Conservation (phyloP, 176 grass and related monocot species). For the Pontederia paniculata region DNA sequence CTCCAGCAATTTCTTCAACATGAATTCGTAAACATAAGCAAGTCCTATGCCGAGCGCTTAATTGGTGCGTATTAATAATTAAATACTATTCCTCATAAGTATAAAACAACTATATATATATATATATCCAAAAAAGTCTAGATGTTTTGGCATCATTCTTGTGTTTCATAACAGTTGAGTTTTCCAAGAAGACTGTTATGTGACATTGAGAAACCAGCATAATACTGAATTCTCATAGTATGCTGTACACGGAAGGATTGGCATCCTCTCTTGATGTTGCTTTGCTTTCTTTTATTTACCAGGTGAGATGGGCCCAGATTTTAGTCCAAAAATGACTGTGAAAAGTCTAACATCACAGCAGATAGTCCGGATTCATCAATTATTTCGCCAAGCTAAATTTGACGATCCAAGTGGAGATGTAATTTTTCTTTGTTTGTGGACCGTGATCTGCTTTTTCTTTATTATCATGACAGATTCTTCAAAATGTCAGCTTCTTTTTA, state of each 20-base stretch:
- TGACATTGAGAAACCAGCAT: no score
- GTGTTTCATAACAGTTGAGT: no score
- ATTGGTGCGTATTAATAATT: conserved; percentile 49
- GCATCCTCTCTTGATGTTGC: background rate
- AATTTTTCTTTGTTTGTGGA: conserved; percentile 13
- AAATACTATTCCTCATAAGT: background rate
- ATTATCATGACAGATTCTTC: background rate
- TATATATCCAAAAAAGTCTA: no score
- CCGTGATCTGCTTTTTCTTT: background rate
- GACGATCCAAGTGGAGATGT: conserved; percentile 96
- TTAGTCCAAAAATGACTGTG: conserved; percentile 56
- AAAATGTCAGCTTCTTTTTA: no score
- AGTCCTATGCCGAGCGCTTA: conserved; percentile 78
- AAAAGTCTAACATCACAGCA: conserved; percentile 72
- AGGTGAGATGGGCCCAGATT: conserved; percentile 97
- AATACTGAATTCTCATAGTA: no score
- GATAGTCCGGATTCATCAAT: conserved; percentile 84
- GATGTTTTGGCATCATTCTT: no score
- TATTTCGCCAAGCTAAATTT: conserved; percentile 96
- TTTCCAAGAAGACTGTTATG: no score
- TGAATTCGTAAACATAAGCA: conserved; percentile 95
- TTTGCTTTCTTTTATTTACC: conserved; percentile 5
- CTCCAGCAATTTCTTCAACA: conserved; percentile 95
- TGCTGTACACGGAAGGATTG: no score
- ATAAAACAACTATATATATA: background rate